Percentiles rank a stretch among this genome's conserved stretches.
Conservation (phyloP, 2,329 filamentous ascomycete genomes). For the Cladophialophora yegresii region DNA sequence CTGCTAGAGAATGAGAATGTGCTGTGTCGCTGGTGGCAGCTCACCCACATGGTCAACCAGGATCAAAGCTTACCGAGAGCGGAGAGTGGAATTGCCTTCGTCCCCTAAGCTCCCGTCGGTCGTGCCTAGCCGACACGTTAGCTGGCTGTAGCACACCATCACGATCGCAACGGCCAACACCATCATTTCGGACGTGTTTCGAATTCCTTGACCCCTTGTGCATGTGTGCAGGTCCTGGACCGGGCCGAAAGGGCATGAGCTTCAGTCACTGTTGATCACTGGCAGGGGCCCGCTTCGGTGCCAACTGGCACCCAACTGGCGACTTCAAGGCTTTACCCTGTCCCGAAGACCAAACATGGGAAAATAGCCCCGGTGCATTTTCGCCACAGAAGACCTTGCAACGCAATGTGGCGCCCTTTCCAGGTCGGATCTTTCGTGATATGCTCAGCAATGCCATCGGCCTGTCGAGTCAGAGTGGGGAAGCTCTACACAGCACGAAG, state of each 20-base stretch:
- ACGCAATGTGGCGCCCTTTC: neutral
- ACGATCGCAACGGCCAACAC: neutral
- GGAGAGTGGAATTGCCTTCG: neutral
- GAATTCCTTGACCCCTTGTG: neutral
- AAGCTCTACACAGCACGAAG: neutral
- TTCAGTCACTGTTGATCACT: slow-evolving; percentile 5
- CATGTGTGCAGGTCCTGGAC: slow-evolving; percentile 7
- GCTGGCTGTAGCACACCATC: neutral
- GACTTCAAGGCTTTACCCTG: neutral
- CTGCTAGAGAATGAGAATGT: neutral
- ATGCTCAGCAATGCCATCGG: neutral
- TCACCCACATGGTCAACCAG: too few species aligned
- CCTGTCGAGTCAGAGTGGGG: neutral
- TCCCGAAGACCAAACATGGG: neutral
- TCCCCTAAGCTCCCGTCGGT: neutral
- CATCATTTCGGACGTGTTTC: neutral
- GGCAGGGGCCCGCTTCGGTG: neutral
- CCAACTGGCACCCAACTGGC: neutral
- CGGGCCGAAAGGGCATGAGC: slow-evolving; percentile 9
- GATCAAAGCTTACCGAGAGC: neutral
- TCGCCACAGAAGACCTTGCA: neutral
- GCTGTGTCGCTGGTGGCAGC: too few species aligned
- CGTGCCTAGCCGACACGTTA: neutral
- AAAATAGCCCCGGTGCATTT: neutral
- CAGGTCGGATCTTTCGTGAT: neutral